Evolutionary conservation across 2,329 filamentous ascomycete genomes (phyloP).

Genomic region (Fragosphaeria purpurea): DNA sequence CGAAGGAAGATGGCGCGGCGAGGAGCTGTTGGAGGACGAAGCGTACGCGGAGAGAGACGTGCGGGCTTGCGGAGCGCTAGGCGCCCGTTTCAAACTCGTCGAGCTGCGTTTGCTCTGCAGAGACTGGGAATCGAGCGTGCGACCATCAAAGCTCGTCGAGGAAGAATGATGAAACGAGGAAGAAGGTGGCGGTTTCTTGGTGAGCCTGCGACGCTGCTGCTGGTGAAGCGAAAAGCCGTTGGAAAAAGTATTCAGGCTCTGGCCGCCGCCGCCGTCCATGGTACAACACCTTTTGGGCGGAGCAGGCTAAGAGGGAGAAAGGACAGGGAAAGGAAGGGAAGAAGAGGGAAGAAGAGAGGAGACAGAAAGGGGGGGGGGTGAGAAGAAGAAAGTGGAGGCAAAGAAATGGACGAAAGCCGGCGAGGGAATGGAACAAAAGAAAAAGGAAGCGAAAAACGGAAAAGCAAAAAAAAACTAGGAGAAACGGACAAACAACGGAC

Average conservation of each 20-base stretch:
- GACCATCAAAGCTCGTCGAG: conserved; percentile 41
- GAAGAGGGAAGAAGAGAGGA: not conserved
- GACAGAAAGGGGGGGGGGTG: too few relatives aligned
- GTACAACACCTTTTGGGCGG: conserved; percentile 20
- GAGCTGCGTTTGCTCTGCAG: conserved; percentile 55
- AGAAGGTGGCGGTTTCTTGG: conserved; percentile 49
- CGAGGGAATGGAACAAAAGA: too few relatives aligned
- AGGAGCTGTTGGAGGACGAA: conserved; percentile 33
- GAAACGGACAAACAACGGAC: too few relatives aligned
- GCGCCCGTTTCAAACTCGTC: conserved; percentile 49
- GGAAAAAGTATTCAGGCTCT: conserved; percentile 29
- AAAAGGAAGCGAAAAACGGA: too few relatives aligned
- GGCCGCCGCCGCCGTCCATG: conserved; percentile 30
- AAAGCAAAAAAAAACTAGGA: too few relatives aligned
- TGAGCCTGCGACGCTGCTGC: conserved; percentile 43
- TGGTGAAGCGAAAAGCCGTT: conserved; percentile 31
- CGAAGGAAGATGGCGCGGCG: conserved; percentile 35
- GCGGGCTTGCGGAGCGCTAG: conserved; percentile 46
- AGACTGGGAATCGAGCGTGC: conserved; percentile 42
- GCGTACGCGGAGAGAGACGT: conserved; percentile 37
- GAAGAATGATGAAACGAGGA: conserved; percentile 37
- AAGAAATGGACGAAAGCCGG: too few relatives aligned
- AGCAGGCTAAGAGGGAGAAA: conserved; percentile 4
- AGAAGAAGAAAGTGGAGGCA: conserved; percentile 1
- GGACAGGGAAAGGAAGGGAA: not conserved